Evolutionary conservation across 306 rosid genomes (phyloP).

Genomic region (Adenanthera pavonina): DNA sequence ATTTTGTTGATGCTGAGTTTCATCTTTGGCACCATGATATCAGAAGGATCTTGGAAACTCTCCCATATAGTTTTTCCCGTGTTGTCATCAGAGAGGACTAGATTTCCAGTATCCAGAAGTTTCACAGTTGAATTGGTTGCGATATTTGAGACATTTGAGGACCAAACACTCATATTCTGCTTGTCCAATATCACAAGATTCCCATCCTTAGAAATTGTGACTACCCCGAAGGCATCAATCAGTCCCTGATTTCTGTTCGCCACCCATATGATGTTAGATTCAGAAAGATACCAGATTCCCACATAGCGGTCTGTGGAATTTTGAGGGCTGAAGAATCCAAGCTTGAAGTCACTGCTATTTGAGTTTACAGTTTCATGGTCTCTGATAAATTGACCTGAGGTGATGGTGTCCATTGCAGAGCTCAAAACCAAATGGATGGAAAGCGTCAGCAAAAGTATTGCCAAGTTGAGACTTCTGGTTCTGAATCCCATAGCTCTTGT

Average conservation of each 20-base stretch:
- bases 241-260: slow-evolving; percentile 23
- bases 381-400: neutral
- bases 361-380: slow-evolving; percentile 2
- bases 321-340: slow-evolving; percentile 46
- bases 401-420: neutral
- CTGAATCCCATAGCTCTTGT: neutral
- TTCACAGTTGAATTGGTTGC: slow-evolving; percentile 22
- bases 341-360: slow-evolving; percentile 2
- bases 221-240: slow-evolving; percentile 14
- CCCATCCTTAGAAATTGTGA: slow-evolving; percentile 14
- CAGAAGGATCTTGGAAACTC: slow-evolving; percentile 36
- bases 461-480: neutral
- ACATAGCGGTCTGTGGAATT: slow-evolving; percentile 24
- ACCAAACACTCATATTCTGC: slow-evolving; percentile 37
- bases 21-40: neutral
- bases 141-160: slow-evolving; percentile 28
- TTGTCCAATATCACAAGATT: slow-evolving; percentile 31
- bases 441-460: neutral
- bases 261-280: slow-evolving; percentile 20
- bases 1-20: neutral
- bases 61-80: slow-evolving; percentile 17
- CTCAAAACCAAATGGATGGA: neutral
- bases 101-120: slow-evolving; percentile 41
- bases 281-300: slow-evolving; percentile 40
- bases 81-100: neutral